Evolutionary conservation across 352 stramenopile genomes (phyloP), one percentile per base, ranked within the genome.

Genomic region (Pythium chondricola): DNA sequence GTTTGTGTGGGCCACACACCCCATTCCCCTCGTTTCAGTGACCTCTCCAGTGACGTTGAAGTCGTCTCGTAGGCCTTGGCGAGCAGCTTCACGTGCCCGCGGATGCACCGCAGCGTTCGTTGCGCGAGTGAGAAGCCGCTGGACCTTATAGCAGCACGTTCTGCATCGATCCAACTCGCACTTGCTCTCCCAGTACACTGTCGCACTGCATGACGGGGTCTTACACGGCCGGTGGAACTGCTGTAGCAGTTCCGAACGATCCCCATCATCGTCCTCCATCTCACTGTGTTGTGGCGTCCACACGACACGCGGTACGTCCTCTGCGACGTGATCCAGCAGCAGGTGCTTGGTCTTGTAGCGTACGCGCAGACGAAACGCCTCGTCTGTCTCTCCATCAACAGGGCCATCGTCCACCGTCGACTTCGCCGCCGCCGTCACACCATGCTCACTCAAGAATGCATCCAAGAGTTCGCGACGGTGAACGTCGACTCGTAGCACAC

Each of bases 91-190:
- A 2, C 44, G 30, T 5, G 65, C 61, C 11, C 51, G 57, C 4
- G 21, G 43, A 26, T 71, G 58, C 2, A 52, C 30, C 7, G 49
- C 17, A 0, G 38, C 16, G 16, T 39, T 56, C 13, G 39, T 53
- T 11, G 49, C 51, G 1, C 67, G 63, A 2, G 24, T 20, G 2
- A 73, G 27, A 4, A 86, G 56, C 9, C 74, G 63, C 47, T 88
- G 77, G 37, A 85, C 65, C 18, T 65, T 63, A 35, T 88, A 88
- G 52, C 77, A 88, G 52, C 77, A 88, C 30, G 62, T 83, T 24
- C 74, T 67, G 40, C 74, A 86, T 30, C 70, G 54, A 22, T 64
- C 47, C 29, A 86, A 83, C 4, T 54, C 41, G 31, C 77, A 88
- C 22, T 25, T 38, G 47, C 51, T 82, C 8, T 75, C 56, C 40